These are phyloP conservation scores for Protomyces inundatus DNA, from an alignment of 1,139 yeast genomes.

Conservation along the genomic window DNA sequence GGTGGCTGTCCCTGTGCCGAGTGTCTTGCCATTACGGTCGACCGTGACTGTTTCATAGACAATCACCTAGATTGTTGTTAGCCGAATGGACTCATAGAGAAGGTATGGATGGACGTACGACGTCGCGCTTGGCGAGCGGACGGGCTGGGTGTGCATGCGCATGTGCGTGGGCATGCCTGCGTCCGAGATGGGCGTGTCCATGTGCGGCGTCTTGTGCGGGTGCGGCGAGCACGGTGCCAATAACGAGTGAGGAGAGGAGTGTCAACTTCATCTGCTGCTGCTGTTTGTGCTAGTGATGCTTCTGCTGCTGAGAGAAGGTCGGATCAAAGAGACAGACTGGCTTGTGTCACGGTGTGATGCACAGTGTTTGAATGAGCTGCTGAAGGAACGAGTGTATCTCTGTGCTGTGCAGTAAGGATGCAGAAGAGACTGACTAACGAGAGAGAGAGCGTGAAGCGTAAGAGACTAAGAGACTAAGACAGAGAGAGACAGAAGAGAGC, in stretches of 20 bases:
- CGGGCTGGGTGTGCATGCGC: neutral
- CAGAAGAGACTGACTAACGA: neutral
- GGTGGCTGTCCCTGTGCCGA: constrained; percentile 1
- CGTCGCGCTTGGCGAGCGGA: neutral
- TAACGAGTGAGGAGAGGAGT: constrained; percentile 1
- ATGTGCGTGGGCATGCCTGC: constrained; percentile 6
- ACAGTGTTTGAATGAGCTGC: too few species aligned
- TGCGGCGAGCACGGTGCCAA: constrained; percentile 3
- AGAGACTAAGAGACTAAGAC: neutral
- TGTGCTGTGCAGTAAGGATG: too few species aligned
- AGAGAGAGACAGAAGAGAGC: neutral
- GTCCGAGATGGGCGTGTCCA: constrained; percentile 8
- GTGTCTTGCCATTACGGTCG: constrained; percentile 5
- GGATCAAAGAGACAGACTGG: neutral
- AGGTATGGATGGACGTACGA: neutral
- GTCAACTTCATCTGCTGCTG: neutral
- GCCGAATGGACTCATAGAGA: neutral
- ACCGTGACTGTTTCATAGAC: constrained; percentile 18
- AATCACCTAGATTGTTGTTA: constrained; percentile 4
- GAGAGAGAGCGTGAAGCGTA: neutral
- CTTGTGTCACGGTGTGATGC: neutral
- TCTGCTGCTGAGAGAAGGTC: too few species aligned
- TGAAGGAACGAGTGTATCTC: too few species aligned
- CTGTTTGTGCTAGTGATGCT: too few species aligned
- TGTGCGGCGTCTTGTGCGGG: constrained; percentile 7